These are phyloP conservation scores for Pseudopithomyces maydicus DNA, from an alignment of 2,329 filamentous ascomycete species.

Conservation along the genomic window DNA sequence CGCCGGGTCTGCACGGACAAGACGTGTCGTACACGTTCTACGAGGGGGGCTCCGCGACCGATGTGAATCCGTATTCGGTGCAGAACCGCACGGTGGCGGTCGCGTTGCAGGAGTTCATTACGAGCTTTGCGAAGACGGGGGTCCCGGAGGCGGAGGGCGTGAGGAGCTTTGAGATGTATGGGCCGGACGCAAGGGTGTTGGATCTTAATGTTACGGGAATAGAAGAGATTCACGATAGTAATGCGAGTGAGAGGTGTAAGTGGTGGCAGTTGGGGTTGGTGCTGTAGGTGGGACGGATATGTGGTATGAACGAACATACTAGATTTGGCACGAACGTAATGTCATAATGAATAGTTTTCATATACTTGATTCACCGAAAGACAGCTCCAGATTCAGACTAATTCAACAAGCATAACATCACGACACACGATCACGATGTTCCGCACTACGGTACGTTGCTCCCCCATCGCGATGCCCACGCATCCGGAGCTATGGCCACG, in stretches of 20 bases:
- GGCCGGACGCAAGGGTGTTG: slow-evolving; percentile 50
- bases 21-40: slow-evolving; percentile 62
- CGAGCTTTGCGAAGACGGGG: slow-evolving; percentile 48
- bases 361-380: no score
- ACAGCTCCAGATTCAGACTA: no score
- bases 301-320: no score
- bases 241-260: slow-evolving; percentile 55
- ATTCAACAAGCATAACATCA: no score
- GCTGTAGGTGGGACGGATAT: slow-evolving; percentile 14
- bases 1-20: slow-evolving; percentile 58
- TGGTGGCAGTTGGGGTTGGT: slow-evolving; percentile 60
- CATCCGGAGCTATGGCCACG: slow-evolving; percentile 21
- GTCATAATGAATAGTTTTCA: no score
- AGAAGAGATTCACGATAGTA: slow-evolving; percentile 49
- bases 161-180: slow-evolving; percentile 55
- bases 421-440: no score
- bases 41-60: slow-evolving; percentile 39
- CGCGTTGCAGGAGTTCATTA: slow-evolving; percentile 54
- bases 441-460: no score
- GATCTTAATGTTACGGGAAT: slow-evolving; percentile 52
- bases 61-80: slow-evolving; percentile 17
- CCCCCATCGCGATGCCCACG: slow-evolving; percentile 11
- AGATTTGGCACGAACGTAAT: no score
- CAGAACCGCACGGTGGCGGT: slow-evolving; percentile 45
- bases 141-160: slow-evolving; percentile 45